A percentile compares a stretch with the other conserved stretches of the same genome.
These are phyloP conservation scores for Schizochytrium sp. DNA, from an alignment of 108 stramenopile genomes.

Conservation along the genomic window DNA sequence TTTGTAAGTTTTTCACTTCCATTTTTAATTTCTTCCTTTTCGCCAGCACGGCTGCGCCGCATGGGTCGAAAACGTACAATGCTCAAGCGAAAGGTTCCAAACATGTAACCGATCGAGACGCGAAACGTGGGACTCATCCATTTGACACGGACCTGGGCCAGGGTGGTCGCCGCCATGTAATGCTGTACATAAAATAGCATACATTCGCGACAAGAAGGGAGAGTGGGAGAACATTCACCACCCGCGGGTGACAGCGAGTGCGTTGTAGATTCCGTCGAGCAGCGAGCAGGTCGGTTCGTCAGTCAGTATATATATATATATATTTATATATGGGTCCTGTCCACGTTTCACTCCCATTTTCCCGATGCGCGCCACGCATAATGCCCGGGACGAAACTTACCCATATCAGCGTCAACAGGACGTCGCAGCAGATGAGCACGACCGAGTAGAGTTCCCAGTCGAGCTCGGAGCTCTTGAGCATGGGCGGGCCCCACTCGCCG, in stretches of 20 bases:
- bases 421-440: background rate
- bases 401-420: background rate
- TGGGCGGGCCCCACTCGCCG: constrained; percentile 13
- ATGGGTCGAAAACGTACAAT: background rate
- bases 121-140: background rate
- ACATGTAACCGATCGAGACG: background rate
- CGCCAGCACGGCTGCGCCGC: no score
- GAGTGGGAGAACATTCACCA: no score
- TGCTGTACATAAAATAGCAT: background rate
- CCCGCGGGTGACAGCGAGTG: no score
- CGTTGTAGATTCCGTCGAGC: no score
- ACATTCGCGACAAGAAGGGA: no score
- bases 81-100: background rate
- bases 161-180: background rate
- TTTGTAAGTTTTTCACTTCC: no score
- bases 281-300: no score
- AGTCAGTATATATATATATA: no score
- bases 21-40: no score
- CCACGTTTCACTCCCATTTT: no score
- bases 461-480: background rate
- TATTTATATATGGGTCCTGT: no score
- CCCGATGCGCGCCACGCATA: no score
- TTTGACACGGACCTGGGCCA: background rate
- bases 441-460: constrained; percentile 10
- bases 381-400: background rate